Base-by-base conservation (phyloP, 306 rosid genomes). In the Hippophae gyantsensis region DNA sequence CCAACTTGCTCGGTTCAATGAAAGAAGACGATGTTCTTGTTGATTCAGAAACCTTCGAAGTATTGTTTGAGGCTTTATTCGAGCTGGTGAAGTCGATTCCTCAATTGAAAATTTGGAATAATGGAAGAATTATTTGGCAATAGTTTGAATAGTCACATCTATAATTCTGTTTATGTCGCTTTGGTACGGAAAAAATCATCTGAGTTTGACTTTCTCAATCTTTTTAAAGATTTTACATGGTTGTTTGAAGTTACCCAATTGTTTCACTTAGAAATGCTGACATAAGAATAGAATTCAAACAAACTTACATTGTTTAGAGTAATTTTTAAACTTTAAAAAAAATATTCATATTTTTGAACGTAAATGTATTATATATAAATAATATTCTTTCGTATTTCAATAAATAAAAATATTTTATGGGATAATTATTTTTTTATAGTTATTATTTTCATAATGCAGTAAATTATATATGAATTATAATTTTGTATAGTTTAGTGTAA, bases 291-390 rank as follows among this genome's bases (percentile, higher is more conserved):
- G 95, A 83, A 65, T 92, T 90, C 64, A 64, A 66, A 61, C 51
- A 42, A 27, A 77, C 13, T 66, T 81, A 2, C 78, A 85, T 42
- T 78, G 18, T 18, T 18, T 18, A 0, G 18, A 18, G 18, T 18
- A 18, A 18, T 18, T 18, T 18, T 18, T 18, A 18, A 18, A 78
- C 49, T 84, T 83, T 12, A 79, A 86, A 5, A 75, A 81, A 9
- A 83, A 90, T 62, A 78, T 87, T 11, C 75, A 71, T 62, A 81
- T 90, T 77, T 87, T 87, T 79, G 60, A 61, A 2, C 82, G 89
- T 63, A 70, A 79, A 10, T 81, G 87, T 43, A 81, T 90, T 61
- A 18, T 18, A 18, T 18, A 18, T 18, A 18, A 18, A 18, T 18
- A 18, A 18, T 18, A 18, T 18, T 18, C 23, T 18, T 18, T 18